These are phyloP conservation scores for Schizophyllum amplum DNA, from an alignment of 1,284 basidiomycete genomes.

Conservation along the genomic window DNA sequence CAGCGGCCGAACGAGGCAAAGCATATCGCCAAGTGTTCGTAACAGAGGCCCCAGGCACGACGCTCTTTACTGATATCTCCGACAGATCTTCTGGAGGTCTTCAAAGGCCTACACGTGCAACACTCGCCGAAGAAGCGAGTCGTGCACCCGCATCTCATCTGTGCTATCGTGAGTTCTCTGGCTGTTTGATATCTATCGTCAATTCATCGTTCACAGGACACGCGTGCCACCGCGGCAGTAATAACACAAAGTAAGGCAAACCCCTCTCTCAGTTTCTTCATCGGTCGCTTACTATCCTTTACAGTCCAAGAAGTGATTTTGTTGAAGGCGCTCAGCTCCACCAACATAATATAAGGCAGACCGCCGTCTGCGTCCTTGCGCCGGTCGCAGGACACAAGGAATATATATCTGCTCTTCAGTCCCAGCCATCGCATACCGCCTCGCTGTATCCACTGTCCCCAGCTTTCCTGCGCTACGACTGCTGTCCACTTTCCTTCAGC, in stretches of 20 bases:
- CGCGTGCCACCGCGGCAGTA: slow-evolving; percentile 36
- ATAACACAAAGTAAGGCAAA: slow-evolving; percentile 35
- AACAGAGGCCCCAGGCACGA: not conserved
- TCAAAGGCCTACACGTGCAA: slow-evolving; percentile 40
- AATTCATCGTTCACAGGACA: slow-evolving; percentile 29
- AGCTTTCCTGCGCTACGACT: not conserved
- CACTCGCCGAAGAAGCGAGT: slow-evolving; percentile 36
- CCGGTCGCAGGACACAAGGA: not conserved
- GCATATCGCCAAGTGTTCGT: slow-evolving; percentile 44
- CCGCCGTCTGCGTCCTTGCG: not conserved
- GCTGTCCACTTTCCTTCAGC: not conserved
- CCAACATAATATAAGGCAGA: slow-evolving; percentile 9
- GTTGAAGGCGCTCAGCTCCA: slow-evolving; percentile 10
- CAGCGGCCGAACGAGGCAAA: slow-evolving; percentile 43
- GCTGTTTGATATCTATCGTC: not conserved
- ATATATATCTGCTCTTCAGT: not conserved
- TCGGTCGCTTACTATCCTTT: not conserved
- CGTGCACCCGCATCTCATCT: slow-evolving; percentile 45
- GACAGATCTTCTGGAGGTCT: slow-evolving; percentile 34
- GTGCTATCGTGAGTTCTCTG: slow-evolving; percentile 38
- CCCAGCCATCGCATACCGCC: not conserved
- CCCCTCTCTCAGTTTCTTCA: not conserved
- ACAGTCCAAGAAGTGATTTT: slow-evolving; percentile 37
- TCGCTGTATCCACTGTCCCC: not conserved
- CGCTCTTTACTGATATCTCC: slow-evolving; percentile 5